Evolutionary conservation across 371 early-diverging fungal genomes (phyloP).

Genomic region (Gilbertella persicaria): DNA sequence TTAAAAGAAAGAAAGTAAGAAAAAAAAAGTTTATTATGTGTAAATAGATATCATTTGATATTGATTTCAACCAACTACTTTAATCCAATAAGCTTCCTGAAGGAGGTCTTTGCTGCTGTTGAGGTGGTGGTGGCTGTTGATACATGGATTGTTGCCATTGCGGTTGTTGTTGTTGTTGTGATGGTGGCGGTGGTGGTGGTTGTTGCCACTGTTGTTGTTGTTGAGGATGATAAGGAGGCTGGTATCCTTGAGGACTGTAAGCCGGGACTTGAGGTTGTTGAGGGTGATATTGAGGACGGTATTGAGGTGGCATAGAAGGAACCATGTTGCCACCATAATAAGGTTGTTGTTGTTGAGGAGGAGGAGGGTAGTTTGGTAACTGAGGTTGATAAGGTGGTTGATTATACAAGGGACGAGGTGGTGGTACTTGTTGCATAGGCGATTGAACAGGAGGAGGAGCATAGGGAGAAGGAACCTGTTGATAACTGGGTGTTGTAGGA

Average conservation of each 20-base stretch:
- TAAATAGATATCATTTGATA: neutral
- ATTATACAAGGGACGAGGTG: slow-evolving; percentile 10
- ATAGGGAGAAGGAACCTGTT: slow-evolving; percentile 29
- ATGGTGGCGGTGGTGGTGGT: slow-evolving; percentile 26
- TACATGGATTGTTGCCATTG: slow-evolving; percentile 26
- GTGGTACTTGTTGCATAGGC: slow-evolving; percentile 27
- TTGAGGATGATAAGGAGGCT: slow-evolving; percentile 17
- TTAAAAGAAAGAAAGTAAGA: neutral
- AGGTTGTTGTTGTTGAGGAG: slow-evolving; percentile 24
- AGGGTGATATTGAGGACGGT: slow-evolving; percentile 32
- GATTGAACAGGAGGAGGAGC: slow-evolving; percentile 20
- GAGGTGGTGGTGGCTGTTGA: slow-evolving; percentile 16
- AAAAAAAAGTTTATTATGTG: neutral
- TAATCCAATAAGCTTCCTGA: slow-evolving; percentile 19
- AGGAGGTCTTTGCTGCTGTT: slow-evolving; percentile 23
- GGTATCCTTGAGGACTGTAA: slow-evolving; percentile 16
- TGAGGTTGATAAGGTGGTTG: slow-evolving; percentile 13
- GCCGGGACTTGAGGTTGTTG: slow-evolving; percentile 31
- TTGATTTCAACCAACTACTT: neutral
- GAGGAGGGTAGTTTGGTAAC: neutral
- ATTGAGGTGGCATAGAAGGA: slow-evolving; percentile 23
- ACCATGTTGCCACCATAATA: slow-evolving; percentile 13
- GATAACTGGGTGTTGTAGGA: slow-evolving; percentile 19
- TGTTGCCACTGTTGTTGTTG: slow-evolving; percentile 9
- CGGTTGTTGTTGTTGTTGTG: slow-evolving; percentile 22